These are phyloP conservation scores for Cornus kousa DNA, from an alignment of 148 eudicot genomes.

Conservation along the genomic window DNA sequence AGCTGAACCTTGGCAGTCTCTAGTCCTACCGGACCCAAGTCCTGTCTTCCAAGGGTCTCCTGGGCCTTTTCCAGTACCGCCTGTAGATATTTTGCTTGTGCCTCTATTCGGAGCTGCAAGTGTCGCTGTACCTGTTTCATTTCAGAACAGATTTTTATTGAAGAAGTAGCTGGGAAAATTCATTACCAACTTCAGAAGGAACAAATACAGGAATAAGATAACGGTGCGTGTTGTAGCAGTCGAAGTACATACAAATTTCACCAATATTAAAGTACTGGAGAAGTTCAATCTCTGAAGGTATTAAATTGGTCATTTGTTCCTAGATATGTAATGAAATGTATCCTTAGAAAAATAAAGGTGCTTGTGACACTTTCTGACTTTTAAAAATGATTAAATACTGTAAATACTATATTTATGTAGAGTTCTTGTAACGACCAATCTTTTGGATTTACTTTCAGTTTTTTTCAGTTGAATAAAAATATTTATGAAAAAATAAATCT, in stretches of 20 bases:
- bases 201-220: not conserved
- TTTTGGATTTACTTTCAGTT: not conserved
- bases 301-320: conserved; percentile 1
- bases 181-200: not conserved
- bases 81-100: conserved; percentile 90
- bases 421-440: not conserved
- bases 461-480: not conserved
- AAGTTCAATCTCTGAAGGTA: not conserved
- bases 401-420: not conserved
- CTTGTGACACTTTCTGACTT: not conserved
- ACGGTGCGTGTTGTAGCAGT: too few species aligned
- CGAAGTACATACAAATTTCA: too few species aligned
- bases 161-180: conserved; percentile 1
- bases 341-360: not conserved
- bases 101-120: conserved; percentile 83
- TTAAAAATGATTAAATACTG: not conserved
- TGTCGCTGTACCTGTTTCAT: conserved; percentile 73
- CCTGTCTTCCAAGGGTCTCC: conserved; percentile 78
- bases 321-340: not conserved
- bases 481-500: too few species aligned
- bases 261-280: not conserved
- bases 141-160: not conserved
- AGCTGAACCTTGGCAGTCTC: conserved; percentile 81
- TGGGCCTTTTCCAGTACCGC: conserved; percentile 84
- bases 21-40: conserved; percentile 62